Percentiles rank a stretch among this genome's conserved stretches.
phyloP scores from a whole-genome alignment of 1,284 basidiomycete species.

The Pseudozyma sp. region DNA sequence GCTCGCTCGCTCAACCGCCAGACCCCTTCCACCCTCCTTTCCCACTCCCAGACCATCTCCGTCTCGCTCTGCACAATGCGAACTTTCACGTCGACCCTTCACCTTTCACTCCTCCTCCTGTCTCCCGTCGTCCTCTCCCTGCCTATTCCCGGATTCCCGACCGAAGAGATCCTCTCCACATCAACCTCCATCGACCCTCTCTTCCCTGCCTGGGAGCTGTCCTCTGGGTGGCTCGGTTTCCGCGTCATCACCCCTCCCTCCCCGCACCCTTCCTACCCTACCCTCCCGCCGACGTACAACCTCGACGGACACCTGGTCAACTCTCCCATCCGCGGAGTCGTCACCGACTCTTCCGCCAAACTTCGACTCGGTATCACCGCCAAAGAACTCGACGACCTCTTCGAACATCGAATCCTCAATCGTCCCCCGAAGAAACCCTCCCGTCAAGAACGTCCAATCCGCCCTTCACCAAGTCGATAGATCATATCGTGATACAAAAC shows the following conservation, averaged over 20 bases:
- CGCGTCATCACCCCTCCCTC: not conserved
- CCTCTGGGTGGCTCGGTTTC: constrained; percentile 11
- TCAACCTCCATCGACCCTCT: too few species aligned
- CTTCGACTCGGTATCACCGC: constrained; percentile 10
- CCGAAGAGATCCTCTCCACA: too few species aligned
- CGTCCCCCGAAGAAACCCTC: not conserved
- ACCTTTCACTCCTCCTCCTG: too few species aligned
- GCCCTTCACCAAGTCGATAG: too few species aligned
- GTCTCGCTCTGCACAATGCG: too few species aligned
- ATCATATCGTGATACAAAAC: too few species aligned
- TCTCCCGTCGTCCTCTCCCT: too few species aligned
- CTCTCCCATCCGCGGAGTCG: constrained; percentile 18
- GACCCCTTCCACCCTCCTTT: too few species aligned
- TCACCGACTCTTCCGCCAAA: not conserved
- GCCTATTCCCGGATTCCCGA: too few species aligned
- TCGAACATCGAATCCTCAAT: not conserved
- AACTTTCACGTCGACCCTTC: too few species aligned
- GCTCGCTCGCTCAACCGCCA: too few species aligned
- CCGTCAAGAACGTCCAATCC: not conserved
- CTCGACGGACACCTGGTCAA: constrained; percentile 6
- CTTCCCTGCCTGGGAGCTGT: not conserved
- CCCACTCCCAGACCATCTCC: too few species aligned
- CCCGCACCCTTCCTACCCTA: not conserved
- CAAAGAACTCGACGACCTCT: not conserved
- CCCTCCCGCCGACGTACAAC: not conserved